Evolutionary conservation across 371 early-diverging fungal genomes (phyloP).

Genomic region (Lichtheimia corymbifera): DNA sequence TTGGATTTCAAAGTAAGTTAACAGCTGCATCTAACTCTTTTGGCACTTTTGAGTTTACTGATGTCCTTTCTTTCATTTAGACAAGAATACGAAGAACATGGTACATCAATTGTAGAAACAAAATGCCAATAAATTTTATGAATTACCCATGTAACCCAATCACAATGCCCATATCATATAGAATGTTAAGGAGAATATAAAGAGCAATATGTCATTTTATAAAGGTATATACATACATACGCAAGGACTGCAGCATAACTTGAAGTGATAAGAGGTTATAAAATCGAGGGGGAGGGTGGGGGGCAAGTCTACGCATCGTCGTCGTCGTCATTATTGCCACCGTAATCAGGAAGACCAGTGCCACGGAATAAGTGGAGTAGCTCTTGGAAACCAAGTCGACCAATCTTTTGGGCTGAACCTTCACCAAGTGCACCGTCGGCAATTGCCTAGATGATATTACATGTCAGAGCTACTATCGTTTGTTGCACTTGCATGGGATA

Average conservation of each 20-base stretch:
- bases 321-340: too few species aligned
- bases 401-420: conserved; percentile 20
- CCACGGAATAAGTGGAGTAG: conserved; percentile 48
- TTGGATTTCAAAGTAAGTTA: conserved; percentile 76
- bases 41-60: background rate
- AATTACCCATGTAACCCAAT: too few species aligned
- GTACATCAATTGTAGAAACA: conserved; percentile 83
- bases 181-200: too few species aligned
- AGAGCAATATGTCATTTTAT: too few species aligned
- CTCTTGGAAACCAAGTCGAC: conserved; percentile 40
- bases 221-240: too few species aligned
- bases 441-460: conserved; percentile 17
- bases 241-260: too few species aligned
- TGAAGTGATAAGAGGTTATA: too few species aligned
- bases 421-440: conserved; percentile 50
- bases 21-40: background rate
- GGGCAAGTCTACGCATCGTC: too few species aligned
- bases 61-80: background rate
- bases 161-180: too few species aligned
- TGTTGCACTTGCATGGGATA: background rate
- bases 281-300: too few species aligned
- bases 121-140: conserved; percentile 66
- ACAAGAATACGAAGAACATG: conserved; percentile 89
- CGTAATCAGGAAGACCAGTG: conserved; percentile 17
- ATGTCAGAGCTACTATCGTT: background rate